These are phyloP conservation scores for Hypoxylon sp. DNA, from an alignment of 2,329 filamentous ascomycete species.

Conservation along the genomic window DNA sequence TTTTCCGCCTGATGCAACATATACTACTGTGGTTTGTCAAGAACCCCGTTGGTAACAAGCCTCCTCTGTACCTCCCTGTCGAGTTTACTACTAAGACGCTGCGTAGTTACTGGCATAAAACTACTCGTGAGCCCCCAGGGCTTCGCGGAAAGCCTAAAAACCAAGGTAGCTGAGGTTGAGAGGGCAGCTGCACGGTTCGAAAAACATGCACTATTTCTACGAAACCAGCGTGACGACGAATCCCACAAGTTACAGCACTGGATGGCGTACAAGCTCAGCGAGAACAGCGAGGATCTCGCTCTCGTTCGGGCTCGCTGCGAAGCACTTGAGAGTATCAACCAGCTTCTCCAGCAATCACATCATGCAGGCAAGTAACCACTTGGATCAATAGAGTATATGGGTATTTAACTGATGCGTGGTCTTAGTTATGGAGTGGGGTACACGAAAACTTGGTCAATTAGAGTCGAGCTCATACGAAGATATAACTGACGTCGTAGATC, in stretches of 20 bases:
- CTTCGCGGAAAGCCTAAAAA: slow-evolving; percentile 14
- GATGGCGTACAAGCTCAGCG: slow-evolving; percentile 14
- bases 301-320: not conserved
- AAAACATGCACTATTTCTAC: slow-evolving; percentile 13
- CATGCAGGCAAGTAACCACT: slow-evolving; percentile 1
- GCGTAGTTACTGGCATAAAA: slow-evolving; percentile 19
- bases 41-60: slow-evolving; percentile 22
- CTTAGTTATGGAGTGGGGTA: slow-evolving; percentile 13
- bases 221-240: slow-evolving; percentile 13
- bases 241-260: slow-evolving; percentile 11
- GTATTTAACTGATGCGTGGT: no score
- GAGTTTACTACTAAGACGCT: not conserved
- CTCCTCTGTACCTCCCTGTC: no score
- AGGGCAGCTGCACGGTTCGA: slow-evolving; percentile 17
- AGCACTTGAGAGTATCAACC: slow-evolving; percentile 6
- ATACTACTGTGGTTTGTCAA: slow-evolving; percentile 34
- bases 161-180: slow-evolving; percentile 3
- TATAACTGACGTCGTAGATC: not conserved
- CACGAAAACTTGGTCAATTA: slow-evolving; percentile 4
- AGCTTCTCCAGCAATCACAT: slow-evolving; percentile 7
- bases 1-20: slow-evolving; percentile 26
- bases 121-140: slow-evolving; percentile 17
- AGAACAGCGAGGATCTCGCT: slow-evolving; percentile 4
- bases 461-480: slow-evolving; percentile 5
- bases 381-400: no score